Evolutionary conservation across 495 filamentous ascomycete species (phyloP), one percentile per base, ranked within the genome.

Genomic region (Penicillium cataractarum): DNA sequence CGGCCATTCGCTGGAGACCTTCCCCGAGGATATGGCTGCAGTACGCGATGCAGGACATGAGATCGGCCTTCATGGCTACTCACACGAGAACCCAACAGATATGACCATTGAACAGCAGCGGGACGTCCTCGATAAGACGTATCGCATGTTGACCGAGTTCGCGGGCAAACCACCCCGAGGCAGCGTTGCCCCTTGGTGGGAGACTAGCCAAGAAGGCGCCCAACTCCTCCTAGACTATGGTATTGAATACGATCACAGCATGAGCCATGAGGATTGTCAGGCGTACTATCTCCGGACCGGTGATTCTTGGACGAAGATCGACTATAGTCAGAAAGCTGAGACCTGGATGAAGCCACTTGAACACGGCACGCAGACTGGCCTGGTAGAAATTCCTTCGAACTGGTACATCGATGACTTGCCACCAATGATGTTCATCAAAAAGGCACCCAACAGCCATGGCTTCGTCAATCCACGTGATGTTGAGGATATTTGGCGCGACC

Each of bases 71-170:
- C 87, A 90, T 59, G 87, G 87, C 0, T 90, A 93, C 66, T 87
- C 85, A 4, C 90, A 93, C 65, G 90, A 93, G 71, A 92, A 92
- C 59, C 89, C 89, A 3, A 80, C 80, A 17, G 84, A 86, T 48
- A 91, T 93, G 90, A 88, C 77, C n/a, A 73, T 89, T 44, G 87
- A 91, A 68, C 90, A 92, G 71, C 89, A 92, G 68, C 83, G 84
- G 0, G 89, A 88, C 53, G 85, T 92, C 10, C 79, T 93, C n/a
- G 89, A 91, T 63, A 90, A 92, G 73, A 91, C 88, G 1, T 91
- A 88, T 69, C 81, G 82, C 19, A 82, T 92, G 67, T 77, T 92
- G 49, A 90, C 86, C 2, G 84, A 89, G 5, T 92, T 93, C 65
- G 85, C 84, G 50, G 87, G 88, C 9, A 92, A 92, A 74, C 88